Conservation (phyloP, 805 yeast genomes). For the Candida ficus region DNA sequence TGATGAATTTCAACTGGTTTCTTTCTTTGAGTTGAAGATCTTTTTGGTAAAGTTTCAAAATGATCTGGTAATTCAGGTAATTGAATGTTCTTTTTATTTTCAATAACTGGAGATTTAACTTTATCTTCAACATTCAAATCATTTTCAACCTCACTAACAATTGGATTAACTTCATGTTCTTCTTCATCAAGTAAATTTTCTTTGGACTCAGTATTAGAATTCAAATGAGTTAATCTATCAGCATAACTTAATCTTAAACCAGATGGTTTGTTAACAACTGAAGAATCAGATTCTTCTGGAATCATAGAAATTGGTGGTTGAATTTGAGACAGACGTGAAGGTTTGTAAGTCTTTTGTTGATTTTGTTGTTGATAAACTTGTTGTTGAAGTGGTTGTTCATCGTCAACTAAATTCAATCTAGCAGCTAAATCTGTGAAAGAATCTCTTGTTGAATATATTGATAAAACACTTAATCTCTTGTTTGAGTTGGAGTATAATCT, state of each 20-base stretch:
- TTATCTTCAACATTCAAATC: constrained; percentile 1
- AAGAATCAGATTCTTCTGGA: constrained; percentile 20
- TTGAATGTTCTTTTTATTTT: constrained; percentile 9
- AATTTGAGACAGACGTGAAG: constrained; percentile 6
- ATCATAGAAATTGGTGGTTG: constrained; percentile 12
- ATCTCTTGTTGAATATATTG: constrained; percentile 63
- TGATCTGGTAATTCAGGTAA: constrained; percentile 25
- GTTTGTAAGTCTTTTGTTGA: constrained; percentile 1
- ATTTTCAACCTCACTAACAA: constrained; percentile 8
- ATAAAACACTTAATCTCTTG: constrained; percentile 66
- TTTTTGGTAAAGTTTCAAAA: constrained; percentile 9
- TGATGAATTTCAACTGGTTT: constrained; percentile 29
- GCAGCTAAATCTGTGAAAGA: constrained; percentile 56
- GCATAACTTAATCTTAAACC: constrained; percentile 33
- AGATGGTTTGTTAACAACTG: constrained; percentile 2
- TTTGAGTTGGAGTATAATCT: constrained; percentile 55
- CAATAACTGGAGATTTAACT: background rate
- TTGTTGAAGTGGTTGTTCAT: too few species aligned
- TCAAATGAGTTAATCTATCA: constrained; percentile 30
- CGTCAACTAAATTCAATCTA: constrained; percentile 28
- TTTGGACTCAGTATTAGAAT: constrained; percentile 1
- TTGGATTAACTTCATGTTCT: constrained; percentile 6
- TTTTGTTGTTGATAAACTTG: constrained; percentile 8
- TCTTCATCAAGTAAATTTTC: constrained; percentile 4
- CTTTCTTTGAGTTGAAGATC: constrained; percentile 3